Conservation (phyloP, 495 filamentous ascomycete species). For the Rhypophila decipiens region DNA sequence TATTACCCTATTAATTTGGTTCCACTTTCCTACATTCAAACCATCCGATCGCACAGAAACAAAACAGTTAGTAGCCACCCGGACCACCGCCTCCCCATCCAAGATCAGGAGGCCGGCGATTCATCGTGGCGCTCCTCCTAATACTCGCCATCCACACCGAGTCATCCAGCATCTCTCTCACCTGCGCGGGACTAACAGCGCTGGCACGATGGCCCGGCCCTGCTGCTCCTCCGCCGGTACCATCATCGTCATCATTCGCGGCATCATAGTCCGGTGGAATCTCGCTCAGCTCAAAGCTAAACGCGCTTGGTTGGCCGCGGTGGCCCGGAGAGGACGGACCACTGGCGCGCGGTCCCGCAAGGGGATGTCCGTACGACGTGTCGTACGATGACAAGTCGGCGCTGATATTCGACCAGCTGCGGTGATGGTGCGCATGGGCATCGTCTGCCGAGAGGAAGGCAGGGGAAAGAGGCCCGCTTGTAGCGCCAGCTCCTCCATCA, state of each 20-base stretch:
- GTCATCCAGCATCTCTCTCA: slow-evolving; percentile 74
- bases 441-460: slow-evolving; percentile 30
- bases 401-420: slow-evolving; percentile 33
- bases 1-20: too few species aligned
- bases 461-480: slow-evolving; percentile 4
- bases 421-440: slow-evolving; percentile 27
- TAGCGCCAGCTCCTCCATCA: slow-evolving; percentile 9
- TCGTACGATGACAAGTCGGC: slow-evolving; percentile 37
- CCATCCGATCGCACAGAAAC: too few species aligned
- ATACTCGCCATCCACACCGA: slow-evolving; percentile 93
- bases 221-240: not conserved
- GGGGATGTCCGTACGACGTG: slow-evolving; percentile 35
- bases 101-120: slow-evolving; percentile 36
- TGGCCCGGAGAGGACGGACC: slow-evolving; percentile 19
- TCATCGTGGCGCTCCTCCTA: slow-evolving; percentile 70
- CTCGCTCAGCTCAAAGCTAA: slow-evolving; percentile 42
- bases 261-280: slow-evolving; percentile 5
- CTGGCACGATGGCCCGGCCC: slow-evolving; percentile 49
- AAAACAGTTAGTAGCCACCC: too few species aligned
- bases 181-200: slow-evolving; percentile 67
- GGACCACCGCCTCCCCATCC: too few species aligned
- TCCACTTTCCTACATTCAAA: too few species aligned
- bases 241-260: slow-evolving; percentile 23
- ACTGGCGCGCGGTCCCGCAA: slow-evolving; percentile 31
- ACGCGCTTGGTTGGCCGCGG: slow-evolving; percentile 28